phyloP scores from a whole-genome alignment of 805 yeast species.

The Pichia californica region DNA sequence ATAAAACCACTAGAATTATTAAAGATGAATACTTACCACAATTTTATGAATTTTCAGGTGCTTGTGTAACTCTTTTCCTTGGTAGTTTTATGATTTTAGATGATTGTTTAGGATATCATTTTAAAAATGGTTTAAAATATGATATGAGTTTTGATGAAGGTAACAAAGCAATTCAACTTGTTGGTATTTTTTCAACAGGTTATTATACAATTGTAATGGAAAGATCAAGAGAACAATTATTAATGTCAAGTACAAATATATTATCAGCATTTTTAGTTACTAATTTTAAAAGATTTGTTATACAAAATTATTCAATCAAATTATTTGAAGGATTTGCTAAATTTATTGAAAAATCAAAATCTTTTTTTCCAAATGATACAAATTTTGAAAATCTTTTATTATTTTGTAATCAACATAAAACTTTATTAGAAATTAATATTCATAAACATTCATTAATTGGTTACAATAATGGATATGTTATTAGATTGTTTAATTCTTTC shows the following conservation, averaged over 20 bases:
- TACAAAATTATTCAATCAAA: too few species aligned
- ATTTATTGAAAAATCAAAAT: too few species aligned
- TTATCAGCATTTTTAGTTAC: slow-evolving; percentile 3
- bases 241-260: background rate
- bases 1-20: slow-evolving; percentile 5
- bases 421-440: too few species aligned
- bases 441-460: too few species aligned
- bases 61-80: too few species aligned
- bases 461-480: slow-evolving; percentile 6
- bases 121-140: too few species aligned
- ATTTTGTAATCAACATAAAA: too few species aligned
- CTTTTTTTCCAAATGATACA: too few species aligned
- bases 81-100: too few species aligned
- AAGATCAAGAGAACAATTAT: background rate
- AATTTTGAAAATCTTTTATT: too few species aligned
- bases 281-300: slow-evolving; percentile 5
- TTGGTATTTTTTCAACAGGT: slow-evolving; percentile 13
- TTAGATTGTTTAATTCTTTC: slow-evolving; percentile 11
- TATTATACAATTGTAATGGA: slow-evolving; percentile 11
- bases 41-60: slow-evolving; percentile 1
- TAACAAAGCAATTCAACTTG: slow-evolving; percentile 3
- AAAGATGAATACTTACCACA: slow-evolving; percentile 6
- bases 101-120: too few species aligned
- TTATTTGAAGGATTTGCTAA: too few species aligned
- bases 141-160: slow-evolving; percentile 7